Evolutionary conservation across 106 monocot genomes (phyloP).

Genomic region (Allium sativum): DNA sequence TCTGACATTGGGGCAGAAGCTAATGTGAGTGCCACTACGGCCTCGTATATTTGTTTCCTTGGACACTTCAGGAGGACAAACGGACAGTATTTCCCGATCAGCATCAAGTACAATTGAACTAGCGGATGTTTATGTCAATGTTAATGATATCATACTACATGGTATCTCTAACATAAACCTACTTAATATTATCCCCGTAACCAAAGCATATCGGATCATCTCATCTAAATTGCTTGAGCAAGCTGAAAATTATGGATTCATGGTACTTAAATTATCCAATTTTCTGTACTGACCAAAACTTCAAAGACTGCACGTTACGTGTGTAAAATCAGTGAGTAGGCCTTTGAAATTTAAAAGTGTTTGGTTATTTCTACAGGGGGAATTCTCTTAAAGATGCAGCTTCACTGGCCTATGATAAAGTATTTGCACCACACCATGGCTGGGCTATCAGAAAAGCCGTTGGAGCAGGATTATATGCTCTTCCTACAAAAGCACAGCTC

Average conservation of each 20-base stretch:
- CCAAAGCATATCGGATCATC: background rate
- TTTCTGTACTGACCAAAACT: background rate
- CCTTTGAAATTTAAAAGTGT: too few relatives aligned
- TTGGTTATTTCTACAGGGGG: conserved; percentile 34
- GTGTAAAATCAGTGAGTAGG: background rate
- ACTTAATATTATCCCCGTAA: background rate
- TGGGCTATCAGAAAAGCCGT: conserved; percentile 82
- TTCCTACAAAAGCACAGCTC: conserved; percentile 74
- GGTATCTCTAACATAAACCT: background rate
- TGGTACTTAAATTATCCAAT: background rate
- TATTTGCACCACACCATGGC: conserved; percentile 90
- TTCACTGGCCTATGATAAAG: conserved; percentile 62
- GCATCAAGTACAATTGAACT: too few relatives aligned
- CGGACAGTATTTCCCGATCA: too few relatives aligned
- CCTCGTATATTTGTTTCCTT: too few relatives aligned
- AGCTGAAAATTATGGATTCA: too few relatives aligned
- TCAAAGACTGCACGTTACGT: background rate
- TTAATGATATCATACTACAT: too few relatives aligned
- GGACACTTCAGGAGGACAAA: too few relatives aligned
- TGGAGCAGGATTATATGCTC: conserved; percentile 59
- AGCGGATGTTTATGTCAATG: too few relatives aligned
- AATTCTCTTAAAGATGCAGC: conserved; percentile 72
- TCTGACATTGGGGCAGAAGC: too few relatives aligned
- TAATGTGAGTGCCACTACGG: too few relatives aligned
- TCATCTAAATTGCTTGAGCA: background rate